Percentiles rank a stretch among this genome's conserved stretches.
These are phyloP conservation scores for Teunomyces gatunensis DNA, from an alignment of 805 yeast genomes.

Conservation along the genomic window DNA sequence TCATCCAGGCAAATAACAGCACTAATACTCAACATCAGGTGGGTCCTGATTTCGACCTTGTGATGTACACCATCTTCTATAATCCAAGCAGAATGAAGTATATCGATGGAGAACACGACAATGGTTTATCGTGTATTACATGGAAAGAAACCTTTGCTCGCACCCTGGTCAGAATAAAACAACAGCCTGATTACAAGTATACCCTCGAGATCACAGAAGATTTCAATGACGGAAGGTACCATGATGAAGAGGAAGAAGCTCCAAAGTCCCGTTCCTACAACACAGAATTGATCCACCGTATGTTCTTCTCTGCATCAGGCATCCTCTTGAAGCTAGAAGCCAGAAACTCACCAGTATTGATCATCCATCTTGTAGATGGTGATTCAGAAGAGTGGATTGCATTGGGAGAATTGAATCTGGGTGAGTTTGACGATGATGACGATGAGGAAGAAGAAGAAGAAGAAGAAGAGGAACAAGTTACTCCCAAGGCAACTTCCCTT, in stretches of 20 bases:
- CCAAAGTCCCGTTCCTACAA: slow-evolving; percentile 35
- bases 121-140: slow-evolving; percentile 41
- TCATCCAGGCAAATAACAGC: slow-evolving; percentile 22
- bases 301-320: slow-evolving; percentile 73
- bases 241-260: slow-evolving; percentile 51
- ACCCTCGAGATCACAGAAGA: slow-evolving; percentile 50
- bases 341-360: slow-evolving; percentile 61
- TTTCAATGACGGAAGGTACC: slow-evolving; percentile 71
- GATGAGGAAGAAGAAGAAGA: slow-evolving; percentile 5
- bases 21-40: slow-evolving; percentile 26
- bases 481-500: slow-evolving; percentile 32
- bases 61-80: slow-evolving; percentile 61
- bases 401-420: slow-evolving; percentile 16
- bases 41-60: slow-evolving; percentile 60
- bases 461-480: neutral
- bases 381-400: slow-evolving; percentile 20
- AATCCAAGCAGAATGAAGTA: slow-evolving; percentile 45
- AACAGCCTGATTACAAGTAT: slow-evolving; percentile 33
- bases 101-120: slow-evolving; percentile 18
- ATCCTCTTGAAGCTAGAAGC: slow-evolving; percentile 61
- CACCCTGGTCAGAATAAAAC: slow-evolving; percentile 42
- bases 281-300: slow-evolving; percentile 42
- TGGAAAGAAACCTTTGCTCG: slow-evolving; percentile 77
- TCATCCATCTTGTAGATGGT: slow-evolving; percentile 44
- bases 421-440: slow-evolving; percentile 12